Evolutionary conservation across 164 flowering plant species (phyloP).

Genomic region (Kingdonia uniflora): DNA sequence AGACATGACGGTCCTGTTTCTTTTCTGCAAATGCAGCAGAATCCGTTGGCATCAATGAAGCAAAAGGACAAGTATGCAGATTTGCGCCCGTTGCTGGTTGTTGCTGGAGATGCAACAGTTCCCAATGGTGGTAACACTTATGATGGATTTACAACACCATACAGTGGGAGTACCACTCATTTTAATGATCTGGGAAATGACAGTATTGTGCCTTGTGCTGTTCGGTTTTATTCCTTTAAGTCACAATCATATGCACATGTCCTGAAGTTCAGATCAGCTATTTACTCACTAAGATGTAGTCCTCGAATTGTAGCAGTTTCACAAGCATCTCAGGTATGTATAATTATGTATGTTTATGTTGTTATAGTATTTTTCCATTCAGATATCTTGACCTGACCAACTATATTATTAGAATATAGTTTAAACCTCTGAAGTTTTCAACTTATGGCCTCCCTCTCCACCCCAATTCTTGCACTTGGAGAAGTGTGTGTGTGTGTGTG

Average conservation of each 20-base stretch:
- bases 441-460: too few relatives aligned
- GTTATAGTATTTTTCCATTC: too few relatives aligned
- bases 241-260: slow-evolving; percentile 62
- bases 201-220: slow-evolving; percentile 26
- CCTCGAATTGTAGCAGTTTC: slow-evolving; percentile 55
- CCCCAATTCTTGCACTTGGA: too few relatives aligned
- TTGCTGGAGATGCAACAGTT: slow-evolving; percentile 43
- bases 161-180: slow-evolving; percentile 22
- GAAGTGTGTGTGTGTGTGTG: too few relatives aligned
- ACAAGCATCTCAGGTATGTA: slow-evolving; percentile 57
- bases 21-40: slow-evolving; percentile 62
- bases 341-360: background rate
- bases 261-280: slow-evolving; percentile 56
- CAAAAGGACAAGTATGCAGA: slow-evolving; percentile 43
- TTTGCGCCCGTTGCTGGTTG: slow-evolving; percentile 45
- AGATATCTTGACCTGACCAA: too few relatives aligned
- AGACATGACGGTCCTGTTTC: slow-evolving; percentile 65
- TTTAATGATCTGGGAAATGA: slow-evolving; percentile 24
- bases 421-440: too few relatives aligned
- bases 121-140: slow-evolving; percentile 20
- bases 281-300: slow-evolving; percentile 66
- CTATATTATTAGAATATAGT: too few relatives aligned
- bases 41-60: slow-evolving; percentile 30
- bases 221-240: slow-evolving; percentile 57
- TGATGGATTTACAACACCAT: slow-evolving; percentile 23